A percentile compares a stretch with the other conserved stretches of the same genome.
Conservation (phyloP, 108 stramenopile genomes). For the Conticribra guillardii region DNA sequence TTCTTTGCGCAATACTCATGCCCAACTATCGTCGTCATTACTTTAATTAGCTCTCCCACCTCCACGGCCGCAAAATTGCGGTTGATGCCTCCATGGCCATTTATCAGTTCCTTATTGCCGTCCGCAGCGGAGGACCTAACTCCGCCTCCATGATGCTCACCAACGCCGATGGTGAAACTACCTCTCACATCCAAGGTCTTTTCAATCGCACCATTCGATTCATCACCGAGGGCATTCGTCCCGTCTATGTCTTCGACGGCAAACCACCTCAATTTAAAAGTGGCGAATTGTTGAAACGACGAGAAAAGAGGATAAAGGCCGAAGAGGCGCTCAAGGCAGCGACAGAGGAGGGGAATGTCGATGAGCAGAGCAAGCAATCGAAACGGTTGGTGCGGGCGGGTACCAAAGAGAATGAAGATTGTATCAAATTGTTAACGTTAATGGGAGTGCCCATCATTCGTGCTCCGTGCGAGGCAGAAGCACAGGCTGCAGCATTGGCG, state of each 20-base stretch:
- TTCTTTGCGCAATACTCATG: no score
- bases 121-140: constrained; percentile 81
- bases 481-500: constrained; percentile 94
- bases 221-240: constrained; percentile 91
- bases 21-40: no score
- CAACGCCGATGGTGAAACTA: constrained; percentile 93
- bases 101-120: constrained; percentile 98
- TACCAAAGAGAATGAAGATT: constrained; percentile 92
- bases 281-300: constrained; percentile 89
- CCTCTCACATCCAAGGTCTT: constrained; percentile 98
- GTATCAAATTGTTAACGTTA: constrained; percentile 78
- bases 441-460: constrained; percentile 97
- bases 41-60: constrained; percentile 84
- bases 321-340: constrained; percentile 89
- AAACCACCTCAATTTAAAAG: constrained; percentile 97
- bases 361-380: constrained; percentile 86
- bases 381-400: constrained; percentile 88
- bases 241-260: constrained; percentile 98
- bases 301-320: constrained; percentile 94
- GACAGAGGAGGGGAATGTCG: constrained; percentile 82
- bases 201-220: constrained; percentile 98
- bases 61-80: constrained; percentile 96
- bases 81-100: constrained; percentile 99
- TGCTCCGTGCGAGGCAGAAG: constrained; percentile 99
- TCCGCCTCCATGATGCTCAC: constrained; percentile 77